These are phyloP conservation scores for Podospora bellae-mahoneyi DNA, from an alignment of 495 filamentous ascomycete species.

Conservation along the genomic window DNA sequence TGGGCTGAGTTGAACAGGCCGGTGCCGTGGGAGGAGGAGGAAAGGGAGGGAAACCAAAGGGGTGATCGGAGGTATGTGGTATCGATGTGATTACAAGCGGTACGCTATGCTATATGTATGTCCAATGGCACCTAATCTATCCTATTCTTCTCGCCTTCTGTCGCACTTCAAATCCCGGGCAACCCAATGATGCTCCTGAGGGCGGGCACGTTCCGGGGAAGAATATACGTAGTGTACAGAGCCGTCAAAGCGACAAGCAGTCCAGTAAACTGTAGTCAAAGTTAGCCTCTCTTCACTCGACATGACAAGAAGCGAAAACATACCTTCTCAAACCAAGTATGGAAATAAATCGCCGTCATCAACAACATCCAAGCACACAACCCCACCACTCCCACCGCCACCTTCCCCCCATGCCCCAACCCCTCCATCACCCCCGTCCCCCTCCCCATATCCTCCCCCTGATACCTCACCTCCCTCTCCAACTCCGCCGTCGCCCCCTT, in stretches of 20 bases:
- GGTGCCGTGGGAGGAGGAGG: neutral
- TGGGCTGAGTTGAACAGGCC: neutral
- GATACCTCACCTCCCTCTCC: slow-evolving; percentile 27
- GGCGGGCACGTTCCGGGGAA: slow-evolving; percentile 63
- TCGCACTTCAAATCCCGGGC: slow-evolving; percentile 57
- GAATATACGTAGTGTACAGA: slow-evolving; percentile 71
- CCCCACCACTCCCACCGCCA: slow-evolving; percentile 52
- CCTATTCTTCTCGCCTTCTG: neutral
- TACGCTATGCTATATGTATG: neutral
- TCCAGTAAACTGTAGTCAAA: slow-evolving; percentile 58
- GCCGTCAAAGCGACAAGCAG: slow-evolving; percentile 63
- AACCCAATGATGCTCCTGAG: slow-evolving; percentile 67
- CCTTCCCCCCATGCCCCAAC: slow-evolving; percentile 44
- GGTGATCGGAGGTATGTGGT: slow-evolving; percentile 20
- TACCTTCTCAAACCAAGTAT: slow-evolving; percentile 98
- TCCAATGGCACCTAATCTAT: neutral
- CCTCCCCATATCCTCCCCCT: slow-evolving; percentile 20
- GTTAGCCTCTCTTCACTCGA: slow-evolving; percentile 11
- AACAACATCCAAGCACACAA: slow-evolving; percentile 91
- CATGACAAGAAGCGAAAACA: slow-evolving; percentile 22
- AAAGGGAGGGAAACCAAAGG: neutral
- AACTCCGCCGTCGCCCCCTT: slow-evolving; percentile 48
- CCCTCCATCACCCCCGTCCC: slow-evolving; percentile 23
- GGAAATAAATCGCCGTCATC: slow-evolving; percentile 97
- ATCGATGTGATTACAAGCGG: slow-evolving; percentile 3